phyloP scores from a whole-genome alignment of 371 early-diverging fungal species.

The Choanephora cucurbitarum region DNA sequence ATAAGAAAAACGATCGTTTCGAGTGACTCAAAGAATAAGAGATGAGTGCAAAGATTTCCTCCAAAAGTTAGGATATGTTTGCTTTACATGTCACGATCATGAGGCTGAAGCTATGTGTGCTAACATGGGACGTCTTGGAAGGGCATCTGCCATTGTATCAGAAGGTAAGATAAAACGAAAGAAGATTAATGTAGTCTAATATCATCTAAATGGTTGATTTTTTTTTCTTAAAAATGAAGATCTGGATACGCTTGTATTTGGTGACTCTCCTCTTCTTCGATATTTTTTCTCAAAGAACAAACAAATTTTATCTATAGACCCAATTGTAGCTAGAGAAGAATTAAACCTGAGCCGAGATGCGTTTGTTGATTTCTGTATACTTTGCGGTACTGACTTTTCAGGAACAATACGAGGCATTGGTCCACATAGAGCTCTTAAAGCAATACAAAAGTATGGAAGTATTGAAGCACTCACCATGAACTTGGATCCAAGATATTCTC shows the following conservation, averaged over 20 bases:
- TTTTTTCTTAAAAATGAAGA: slow-evolving; percentile 23
- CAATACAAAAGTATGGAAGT: slow-evolving; percentile 58
- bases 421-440: slow-evolving; percentile 56
- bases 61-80: slow-evolving; percentile 51
- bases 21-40: slow-evolving; percentile 51
- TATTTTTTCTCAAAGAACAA: slow-evolving; percentile 43
- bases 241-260: slow-evolving; percentile 61
- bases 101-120: slow-evolving; percentile 79
- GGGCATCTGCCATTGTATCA: slow-evolving; percentile 61
- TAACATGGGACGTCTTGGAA: slow-evolving; percentile 43
- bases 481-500: slow-evolving; percentile 31
- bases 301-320: slow-evolving; percentile 56
- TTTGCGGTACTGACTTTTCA: slow-evolving; percentile 84
- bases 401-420: slow-evolving; percentile 67
- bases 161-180: slow-evolving; percentile 65
- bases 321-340: slow-evolving; percentile 47
- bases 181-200: too few species aligned
- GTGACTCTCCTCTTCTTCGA: slow-evolving; percentile 57
- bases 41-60: slow-evolving; percentile 56
- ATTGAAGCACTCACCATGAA: slow-evolving; percentile 63
- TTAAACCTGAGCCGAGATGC: slow-evolving; percentile 55
- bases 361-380: slow-evolving; percentile 75
- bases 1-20: slow-evolving; percentile 52
- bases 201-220: too few species aligned
- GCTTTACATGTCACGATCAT: slow-evolving; percentile 46